Percentiles rank a stretch among this genome's conserved stretches.
phyloP scores from a whole-genome alignment of 257 asterid species.

The Nicotiana paniculata region DNA sequence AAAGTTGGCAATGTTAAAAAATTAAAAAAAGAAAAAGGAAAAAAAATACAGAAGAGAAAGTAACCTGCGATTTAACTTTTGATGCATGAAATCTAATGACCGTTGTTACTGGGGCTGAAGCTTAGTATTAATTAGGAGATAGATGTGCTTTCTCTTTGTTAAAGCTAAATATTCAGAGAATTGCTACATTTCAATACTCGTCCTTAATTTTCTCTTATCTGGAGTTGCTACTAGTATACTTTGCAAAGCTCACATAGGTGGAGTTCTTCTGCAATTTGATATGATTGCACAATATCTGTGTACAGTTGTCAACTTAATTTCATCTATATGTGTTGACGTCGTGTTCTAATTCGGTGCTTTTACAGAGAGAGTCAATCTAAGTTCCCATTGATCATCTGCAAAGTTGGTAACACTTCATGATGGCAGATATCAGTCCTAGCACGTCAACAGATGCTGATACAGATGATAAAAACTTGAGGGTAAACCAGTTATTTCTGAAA shows the following conservation, averaged over 20 bases:
- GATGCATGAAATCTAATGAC: neutral
- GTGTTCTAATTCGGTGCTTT: conserved; percentile 1
- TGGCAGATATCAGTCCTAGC: conserved; percentile 89
- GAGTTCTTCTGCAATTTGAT: neutral
- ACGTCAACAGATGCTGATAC: conserved; percentile 94
- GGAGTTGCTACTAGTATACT: neutral
- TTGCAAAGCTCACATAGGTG: neutral
- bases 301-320: neutral
- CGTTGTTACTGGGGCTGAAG: neutral
- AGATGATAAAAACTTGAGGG: conserved; percentile 62
- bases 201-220: neutral
- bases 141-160: neutral
- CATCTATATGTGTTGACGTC: neutral
- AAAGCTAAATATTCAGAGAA: neutral
- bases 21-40: too few species aligned
- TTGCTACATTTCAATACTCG: neutral
- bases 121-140: neutral
- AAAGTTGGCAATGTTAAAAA: too few species aligned
- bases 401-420: conserved; percentile 29
- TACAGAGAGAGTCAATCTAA: conserved; percentile 15
- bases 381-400: conserved; percentile 6
- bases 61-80: too few species aligned
- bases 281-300: neutral
- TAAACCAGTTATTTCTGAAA: conserved; percentile 11
- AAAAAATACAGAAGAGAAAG: too few species aligned